Base-by-base conservation (phyloP, 164 flowering plant species). In the Dillenia suffruticosa region DNA sequence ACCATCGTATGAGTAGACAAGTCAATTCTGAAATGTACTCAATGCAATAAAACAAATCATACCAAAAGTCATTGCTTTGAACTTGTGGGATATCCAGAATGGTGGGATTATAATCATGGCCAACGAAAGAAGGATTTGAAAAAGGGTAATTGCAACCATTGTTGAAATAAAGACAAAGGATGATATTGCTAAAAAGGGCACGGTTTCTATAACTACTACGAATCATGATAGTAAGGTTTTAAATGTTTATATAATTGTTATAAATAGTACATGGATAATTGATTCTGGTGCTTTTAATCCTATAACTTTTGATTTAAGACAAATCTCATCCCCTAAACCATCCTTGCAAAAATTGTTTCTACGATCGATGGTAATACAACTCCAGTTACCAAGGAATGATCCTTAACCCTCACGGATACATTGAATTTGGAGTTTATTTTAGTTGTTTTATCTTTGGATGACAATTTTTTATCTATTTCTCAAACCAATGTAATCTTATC, bases 71-170 rank as follows among this genome's bases (percentile, higher is more conserved):
- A 9, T 1, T 70, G 65, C 13, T 70, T 46, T 44, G 66, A 69
- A 53, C 12, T 69, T 12, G 56, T 69, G n/a, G 59, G 72, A 40
- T 69, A 69, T 63, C 72, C 59, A 46, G 49, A 69, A 15, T 63
- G 68, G 68, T 64, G 51, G 62, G 68, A 65, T 57, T 62, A 43
- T 43, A 58, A 40, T 6, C 44, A 45, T 47, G 68, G n/a, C 16
- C 1, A 19, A 4, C 57, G 50, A 1, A 58, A 65, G 13, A 57
- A 24, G 61, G 48, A 57, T 64, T 57, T 32, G 15, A 64, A 58
- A 50, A 47, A 57, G 19, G 50, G 2, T 49, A 3, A 65, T 15
- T 49, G 44, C 32, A 2, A 40, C 15, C 17, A 12, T 57, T 26
- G 56, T 44, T 6, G 56, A 12, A 57, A 44, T 40, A 49, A 49